Evolutionary conservation across 805 yeast genomes (phyloP).

Genomic region (Candida ovalis): DNA sequence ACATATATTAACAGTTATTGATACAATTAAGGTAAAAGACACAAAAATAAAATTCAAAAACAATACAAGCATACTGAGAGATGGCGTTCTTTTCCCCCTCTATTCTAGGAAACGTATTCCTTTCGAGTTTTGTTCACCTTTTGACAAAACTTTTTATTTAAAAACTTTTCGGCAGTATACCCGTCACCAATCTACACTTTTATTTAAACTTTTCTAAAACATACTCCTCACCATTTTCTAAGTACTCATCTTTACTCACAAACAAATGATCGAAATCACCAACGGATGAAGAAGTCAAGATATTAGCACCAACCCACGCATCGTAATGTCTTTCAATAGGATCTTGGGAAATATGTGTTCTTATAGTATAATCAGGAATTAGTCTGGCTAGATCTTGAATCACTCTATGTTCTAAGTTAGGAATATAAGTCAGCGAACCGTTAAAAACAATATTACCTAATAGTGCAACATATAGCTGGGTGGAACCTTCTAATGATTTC

Average conservation of each 20-base stretch:
- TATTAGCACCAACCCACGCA: constrained; percentile 72
- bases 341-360: constrained; percentile 38
- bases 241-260: constrained; percentile 60
- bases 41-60: not conserved
- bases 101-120: too few relatives aligned
- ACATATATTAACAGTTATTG: not conserved
- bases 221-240: constrained; percentile 53
- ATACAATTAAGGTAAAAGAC: not conserved
- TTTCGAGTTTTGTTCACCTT: too few relatives aligned
- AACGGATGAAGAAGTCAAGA: constrained; percentile 49
- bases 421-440: constrained; percentile 55
- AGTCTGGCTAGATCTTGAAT: constrained; percentile 50
- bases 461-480: constrained; percentile 36
- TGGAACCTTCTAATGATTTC: constrained; percentile 41
- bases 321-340: constrained; percentile 53
- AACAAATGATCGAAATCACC: constrained; percentile 56
- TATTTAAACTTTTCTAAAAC: constrained; percentile 43
- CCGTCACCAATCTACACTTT: not conserved
- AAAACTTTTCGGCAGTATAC: too few relatives aligned
- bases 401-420: constrained; percentile 53
- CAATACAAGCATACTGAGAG: not conserved
- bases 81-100: too few relatives aligned
- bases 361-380: constrained; percentile 47
- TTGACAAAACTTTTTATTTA: too few relatives aligned
- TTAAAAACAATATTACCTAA: constrained; percentile 51